Conservation (phyloP, 352 stramenopile species). For the Thraustochytrium aureum region DNA sequence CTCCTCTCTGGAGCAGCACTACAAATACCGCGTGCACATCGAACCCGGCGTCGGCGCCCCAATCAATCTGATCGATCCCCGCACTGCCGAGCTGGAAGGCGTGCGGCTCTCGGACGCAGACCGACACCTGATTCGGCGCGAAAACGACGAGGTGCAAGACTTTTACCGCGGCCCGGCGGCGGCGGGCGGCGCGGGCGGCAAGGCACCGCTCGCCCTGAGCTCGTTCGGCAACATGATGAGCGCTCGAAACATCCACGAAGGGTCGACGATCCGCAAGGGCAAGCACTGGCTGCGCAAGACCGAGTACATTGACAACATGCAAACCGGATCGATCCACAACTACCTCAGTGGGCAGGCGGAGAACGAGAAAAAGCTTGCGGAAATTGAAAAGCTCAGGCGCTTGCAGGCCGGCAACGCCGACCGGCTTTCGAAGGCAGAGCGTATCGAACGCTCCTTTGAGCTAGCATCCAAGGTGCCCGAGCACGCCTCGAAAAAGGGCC, state of each 20-base stretch:
- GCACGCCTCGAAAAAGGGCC: conserved; percentile 18
- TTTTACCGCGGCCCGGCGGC: neutral
- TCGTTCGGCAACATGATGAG: conserved; percentile 50
- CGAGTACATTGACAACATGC: conserved; percentile 53
- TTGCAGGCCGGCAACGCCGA: conserved; percentile 3
- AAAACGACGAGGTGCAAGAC: conserved; percentile 20
- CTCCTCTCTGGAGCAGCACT: conserved; percentile 34
- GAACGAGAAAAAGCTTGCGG: neutral
- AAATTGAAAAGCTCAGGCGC: conserved; percentile 7
- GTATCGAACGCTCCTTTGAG: conserved; percentile 39
- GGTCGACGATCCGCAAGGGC: neutral
- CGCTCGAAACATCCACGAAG: conserved; percentile 30
- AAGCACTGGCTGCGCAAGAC: conserved; percentile 54
- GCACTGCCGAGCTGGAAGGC: conserved; percentile 18
- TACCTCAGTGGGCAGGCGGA: neutral
- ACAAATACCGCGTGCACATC: conserved; percentile 48
- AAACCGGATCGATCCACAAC: conserved; percentile 25
- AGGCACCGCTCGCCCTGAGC: neutral
- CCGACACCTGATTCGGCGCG: conserved; percentile 19
- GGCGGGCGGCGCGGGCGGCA: neutral
- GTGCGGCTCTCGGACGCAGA: conserved; percentile 2
- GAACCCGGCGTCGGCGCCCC: conserved; percentile 14
- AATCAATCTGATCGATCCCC: conserved; percentile 42
- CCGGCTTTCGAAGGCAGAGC: conserved; percentile 31
- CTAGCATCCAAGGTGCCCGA: neutral